Conservation (phyloP, 2,329 filamentous ascomycete species). For the Aspergillus quadricinctus region DNA sequence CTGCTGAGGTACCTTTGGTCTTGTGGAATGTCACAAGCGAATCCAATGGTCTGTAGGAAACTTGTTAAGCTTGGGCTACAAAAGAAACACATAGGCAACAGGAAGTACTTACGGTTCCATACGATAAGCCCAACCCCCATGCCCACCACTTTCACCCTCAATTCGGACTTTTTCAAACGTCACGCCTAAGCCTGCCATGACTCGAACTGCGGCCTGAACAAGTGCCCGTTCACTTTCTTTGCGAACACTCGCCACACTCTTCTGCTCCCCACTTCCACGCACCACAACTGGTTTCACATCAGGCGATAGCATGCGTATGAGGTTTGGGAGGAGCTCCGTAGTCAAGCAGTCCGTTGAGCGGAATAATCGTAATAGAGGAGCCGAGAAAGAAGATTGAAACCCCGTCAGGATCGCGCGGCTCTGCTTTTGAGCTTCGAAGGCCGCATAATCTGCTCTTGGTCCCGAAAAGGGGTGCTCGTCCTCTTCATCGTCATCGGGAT, state of each 20-base stretch:
- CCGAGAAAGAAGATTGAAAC: slow-evolving; percentile 67
- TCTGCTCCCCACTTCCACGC: slow-evolving; percentile 60
- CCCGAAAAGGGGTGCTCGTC: slow-evolving; percentile 72
- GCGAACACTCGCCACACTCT: slow-evolving; percentile 75
- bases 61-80: slow-evolving; percentile 6
- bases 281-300: slow-evolving; percentile 89
- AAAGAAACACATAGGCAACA: neutral
- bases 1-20: slow-evolving; percentile 37
- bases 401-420: slow-evolving; percentile 70
- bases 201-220: slow-evolving; percentile 71
- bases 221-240: slow-evolving; percentile 80
- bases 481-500: slow-evolving; percentile 43
- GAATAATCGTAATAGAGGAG: slow-evolving; percentile 71
- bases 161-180: slow-evolving; percentile 75
- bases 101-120: slow-evolving; percentile 79
- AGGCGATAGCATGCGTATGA: slow-evolving; percentile 77
- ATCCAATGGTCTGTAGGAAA: slow-evolving; percentile 60
- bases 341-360: slow-evolving; percentile 73
- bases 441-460: slow-evolving; percentile 73
- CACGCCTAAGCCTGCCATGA: slow-evolving; percentile 79
- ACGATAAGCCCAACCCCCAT: slow-evolving; percentile 75
- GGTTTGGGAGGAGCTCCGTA: slow-evolving; percentile 78
- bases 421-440: slow-evolving; percentile 73
- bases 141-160: slow-evolving; percentile 60
- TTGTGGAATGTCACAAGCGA: slow-evolving; percentile 62